These are phyloP conservation scores for Sechiopsis laciniata DNA, from an alignment of 306 rosid species.

Conservation along the genomic window DNA sequence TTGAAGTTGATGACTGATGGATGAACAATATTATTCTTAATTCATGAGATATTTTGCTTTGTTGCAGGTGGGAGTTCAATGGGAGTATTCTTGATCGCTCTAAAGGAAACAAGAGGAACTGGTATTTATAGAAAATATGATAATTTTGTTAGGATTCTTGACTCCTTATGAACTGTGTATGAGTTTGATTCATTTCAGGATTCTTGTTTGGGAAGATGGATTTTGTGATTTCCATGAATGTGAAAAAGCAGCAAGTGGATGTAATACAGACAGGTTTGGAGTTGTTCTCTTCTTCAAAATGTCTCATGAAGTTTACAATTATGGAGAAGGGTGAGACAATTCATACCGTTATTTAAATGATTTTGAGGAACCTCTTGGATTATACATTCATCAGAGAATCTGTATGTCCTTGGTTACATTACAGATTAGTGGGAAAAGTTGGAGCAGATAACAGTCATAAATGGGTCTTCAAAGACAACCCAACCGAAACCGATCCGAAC, in stretches of 20 bases:
- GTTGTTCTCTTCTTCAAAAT: slow-evolving; percentile 86
- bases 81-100: slow-evolving; percentile 67
- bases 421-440: slow-evolving; percentile 72
- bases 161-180: not conserved
- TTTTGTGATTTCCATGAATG: slow-evolving; percentile 80
- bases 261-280: slow-evolving; percentile 54
- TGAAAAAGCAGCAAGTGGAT: slow-evolving; percentile 48
- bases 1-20: slow-evolving; percentile 18
- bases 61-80: slow-evolving; percentile 82
- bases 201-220: slow-evolving; percentile 97
- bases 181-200: slow-evolving; percentile 39
- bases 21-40: not conserved
- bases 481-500: slow-evolving; percentile 55
- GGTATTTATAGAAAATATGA: slow-evolving; percentile 36
- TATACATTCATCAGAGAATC: slow-evolving; percentile 2
- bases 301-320: slow-evolving; percentile 93
- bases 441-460: slow-evolving; percentile 78
- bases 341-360: not conserved
- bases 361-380: slow-evolving; percentile 1
- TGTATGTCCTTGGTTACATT: slow-evolving; percentile 33
- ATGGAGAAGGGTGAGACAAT: slow-evolving; percentile 80
- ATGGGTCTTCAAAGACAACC: slow-evolving; percentile 66
- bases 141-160: slow-evolving; percentile 14
- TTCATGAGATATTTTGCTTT: slow-evolving; percentile 7
- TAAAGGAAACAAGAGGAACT: slow-evolving; percentile 84